Evolutionary conservation across 257 asterid species (phyloP).

Genomic region (Nicotiana knightiana): DNA sequence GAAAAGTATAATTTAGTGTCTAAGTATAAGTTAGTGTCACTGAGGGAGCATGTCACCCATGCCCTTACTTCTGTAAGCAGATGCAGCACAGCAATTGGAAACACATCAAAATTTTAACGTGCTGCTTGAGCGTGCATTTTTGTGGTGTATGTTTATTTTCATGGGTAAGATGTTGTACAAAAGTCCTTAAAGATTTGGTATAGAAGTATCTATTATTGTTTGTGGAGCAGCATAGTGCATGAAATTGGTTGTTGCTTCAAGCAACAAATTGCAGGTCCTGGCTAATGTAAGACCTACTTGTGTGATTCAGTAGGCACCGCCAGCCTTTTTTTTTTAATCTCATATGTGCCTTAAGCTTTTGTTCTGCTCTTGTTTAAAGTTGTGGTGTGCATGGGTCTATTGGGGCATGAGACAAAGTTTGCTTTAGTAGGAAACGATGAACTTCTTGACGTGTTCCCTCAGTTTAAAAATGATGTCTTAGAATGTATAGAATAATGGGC

Average conservation of each 20-base stretch:
- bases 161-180: neutral
- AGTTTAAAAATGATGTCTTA: neutral
- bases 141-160: neutral
- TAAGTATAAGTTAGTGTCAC: neutral
- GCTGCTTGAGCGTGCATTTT: neutral
- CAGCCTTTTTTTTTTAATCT: neutral
- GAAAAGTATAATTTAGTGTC: neutral
- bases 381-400: neutral
- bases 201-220: neutral
- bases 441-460: neutral
- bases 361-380: neutral
- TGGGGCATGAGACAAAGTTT: neutral
- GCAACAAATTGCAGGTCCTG: neutral
- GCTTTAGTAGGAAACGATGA: neutral
- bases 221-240: neutral
- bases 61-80: neutral
- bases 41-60: neutral
- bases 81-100: neutral
- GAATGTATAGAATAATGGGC: neutral
- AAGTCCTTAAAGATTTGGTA: neutral
- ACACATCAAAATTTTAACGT: neutral
- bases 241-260: neutral
- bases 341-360: neutral
- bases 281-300: slow-evolving; percentile 1
- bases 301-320: neutral